phyloP scores from a whole-genome alignment of 192 early-diverging fungal genomes.

The Mortierella alpina region DNA sequence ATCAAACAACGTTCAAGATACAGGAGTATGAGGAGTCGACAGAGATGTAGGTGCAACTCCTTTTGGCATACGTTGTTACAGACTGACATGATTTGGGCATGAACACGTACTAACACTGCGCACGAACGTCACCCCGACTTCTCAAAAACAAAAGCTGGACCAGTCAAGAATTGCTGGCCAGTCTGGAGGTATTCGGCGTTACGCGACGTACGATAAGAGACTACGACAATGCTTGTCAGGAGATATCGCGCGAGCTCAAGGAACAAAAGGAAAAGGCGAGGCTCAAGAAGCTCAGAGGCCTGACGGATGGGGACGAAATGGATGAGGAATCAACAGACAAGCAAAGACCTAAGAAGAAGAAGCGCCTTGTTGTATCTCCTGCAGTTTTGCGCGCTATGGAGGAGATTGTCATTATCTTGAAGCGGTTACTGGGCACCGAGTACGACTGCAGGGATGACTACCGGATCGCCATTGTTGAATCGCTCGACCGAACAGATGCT shows the following conservation, averaged over 20 bases:
- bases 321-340: neutral
- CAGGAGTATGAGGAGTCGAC: constrained; percentile 23
- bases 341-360: neutral
- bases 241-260: constrained; percentile 24
- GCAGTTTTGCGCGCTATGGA: constrained; percentile 13
- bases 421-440: neutral
- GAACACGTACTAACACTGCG: neutral
- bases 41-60: constrained; percentile 13
- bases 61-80: neutral
- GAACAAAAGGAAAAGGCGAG: constrained; percentile 34
- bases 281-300: constrained; percentile 1
- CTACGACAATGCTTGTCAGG: constrained; percentile 21
- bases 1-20: constrained; percentile 20
- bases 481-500: constrained; percentile 2
- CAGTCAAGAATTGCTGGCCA: constrained; percentile 7
- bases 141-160: constrained; percentile 11
- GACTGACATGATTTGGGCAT: neutral
- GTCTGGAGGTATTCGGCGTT: constrained; percentile 9
- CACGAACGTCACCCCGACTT: too few species aligned
- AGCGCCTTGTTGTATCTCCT: constrained; percentile 2
- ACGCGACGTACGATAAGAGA: constrained; percentile 2
- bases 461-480: constrained; percentile 26
- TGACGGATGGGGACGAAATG: neutral
- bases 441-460: constrained; percentile 29
- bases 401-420: constrained; percentile 9